Conservation (phyloP, 2,329 filamentous ascomycete species). For the Tolypocladium sp. region DNA sequence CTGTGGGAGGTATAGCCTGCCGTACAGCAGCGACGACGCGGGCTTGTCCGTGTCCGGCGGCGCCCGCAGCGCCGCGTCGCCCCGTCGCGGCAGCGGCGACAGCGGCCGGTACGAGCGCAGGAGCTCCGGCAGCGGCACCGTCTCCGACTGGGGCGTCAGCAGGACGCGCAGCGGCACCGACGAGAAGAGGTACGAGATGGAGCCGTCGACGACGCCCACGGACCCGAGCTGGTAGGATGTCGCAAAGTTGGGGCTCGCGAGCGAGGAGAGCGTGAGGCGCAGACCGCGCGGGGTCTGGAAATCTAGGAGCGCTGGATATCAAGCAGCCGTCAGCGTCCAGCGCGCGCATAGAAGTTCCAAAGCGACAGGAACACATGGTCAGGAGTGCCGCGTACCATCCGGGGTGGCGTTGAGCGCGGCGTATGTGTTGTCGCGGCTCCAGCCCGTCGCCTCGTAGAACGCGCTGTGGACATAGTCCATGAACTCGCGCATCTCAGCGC, state of each 20-base stretch:
- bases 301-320: conserved; percentile 63
- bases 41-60: conserved; percentile 4
- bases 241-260: conserved; percentile 87
- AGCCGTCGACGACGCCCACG: conserved; percentile 86
- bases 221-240: conserved; percentile 89
- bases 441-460: conserved; percentile 78
- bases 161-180: conserved; percentile 64
- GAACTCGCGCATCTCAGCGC: conserved; percentile 72
- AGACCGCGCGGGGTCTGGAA: conserved; percentile 81
- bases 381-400: conserved; percentile 45
- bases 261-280: conserved; percentile 78
- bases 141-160: conserved; percentile 59
- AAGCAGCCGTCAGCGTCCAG: not conserved
- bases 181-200: conserved; percentile 93
- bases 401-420: conserved; percentile 75
- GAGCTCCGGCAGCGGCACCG: conserved; percentile 67
- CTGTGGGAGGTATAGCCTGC: conserved; percentile 71
- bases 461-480: conserved; percentile 94
- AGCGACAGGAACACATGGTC: not conserved
- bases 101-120: conserved; percentile 78
- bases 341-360: not conserved
- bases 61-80: conserved; percentile 6
- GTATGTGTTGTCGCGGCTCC: conserved; percentile 90
- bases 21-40: conserved; percentile 58
- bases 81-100: conserved; percentile 42